A percentile compares a stretch with the other conserved stretches of the same genome.
phyloP scores from a whole-genome alignment of 306 rosid genomes.

The Glycine latifolia region DNA sequence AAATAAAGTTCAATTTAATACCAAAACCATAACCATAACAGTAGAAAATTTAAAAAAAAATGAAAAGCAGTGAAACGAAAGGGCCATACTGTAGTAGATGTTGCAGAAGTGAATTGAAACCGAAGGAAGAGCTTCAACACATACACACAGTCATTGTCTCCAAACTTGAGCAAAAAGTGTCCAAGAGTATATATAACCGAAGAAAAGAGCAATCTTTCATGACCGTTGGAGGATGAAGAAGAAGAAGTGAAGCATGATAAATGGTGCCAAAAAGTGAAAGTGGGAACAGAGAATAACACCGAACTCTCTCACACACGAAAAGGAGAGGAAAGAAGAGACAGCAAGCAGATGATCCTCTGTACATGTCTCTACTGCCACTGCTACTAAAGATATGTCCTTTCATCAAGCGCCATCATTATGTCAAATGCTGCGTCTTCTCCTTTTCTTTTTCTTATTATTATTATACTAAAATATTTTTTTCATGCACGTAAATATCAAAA shows the following conservation, averaged over 20 bases:
- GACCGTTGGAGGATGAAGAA: not conserved
- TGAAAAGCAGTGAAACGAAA: conserved; percentile 41
- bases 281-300: conserved; percentile 10
- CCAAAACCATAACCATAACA: conserved; percentile 35
- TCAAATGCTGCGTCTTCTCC: not conserved
- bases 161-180: conserved; percentile 53
- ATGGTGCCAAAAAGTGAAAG: conserved; percentile 13
- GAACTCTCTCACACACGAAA: conserved; percentile 45
- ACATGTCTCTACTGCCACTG: conserved; percentile 31
- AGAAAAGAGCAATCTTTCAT: not conserved
- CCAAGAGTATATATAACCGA: conserved; percentile 7
- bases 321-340: conserved; percentile 45
- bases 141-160: conserved; percentile 50
- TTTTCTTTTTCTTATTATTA: not conserved
- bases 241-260: conserved; percentile 19
- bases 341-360: conserved; percentile 40
- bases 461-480: too few relatives aligned
- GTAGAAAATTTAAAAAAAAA: conserved; percentile 12
- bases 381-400: conserved; percentile 26
- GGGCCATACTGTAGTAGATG: conserved; percentile 79
- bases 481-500: too few relatives aligned
- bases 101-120: conserved; percentile 58
- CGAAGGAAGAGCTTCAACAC: not conserved
- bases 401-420: conserved; percentile 43
- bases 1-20: conserved; percentile 50